phyloP scores from a whole-genome alignment of 2,329 filamentous ascomycete genomes.

The Chaetomium strumarium region DNA sequence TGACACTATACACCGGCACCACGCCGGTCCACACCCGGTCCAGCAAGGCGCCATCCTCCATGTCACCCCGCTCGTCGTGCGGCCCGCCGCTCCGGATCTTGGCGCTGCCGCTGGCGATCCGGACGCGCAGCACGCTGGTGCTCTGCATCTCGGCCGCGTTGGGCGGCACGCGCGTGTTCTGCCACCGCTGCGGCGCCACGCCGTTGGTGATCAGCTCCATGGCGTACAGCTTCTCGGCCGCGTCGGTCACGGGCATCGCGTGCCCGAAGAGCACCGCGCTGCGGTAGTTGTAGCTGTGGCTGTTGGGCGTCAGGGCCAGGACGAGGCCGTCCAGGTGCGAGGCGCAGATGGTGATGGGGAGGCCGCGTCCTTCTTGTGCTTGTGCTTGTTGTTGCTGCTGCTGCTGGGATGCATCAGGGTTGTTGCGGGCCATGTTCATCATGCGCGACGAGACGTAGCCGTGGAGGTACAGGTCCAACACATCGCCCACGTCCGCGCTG shows the following conservation, averaged over 20 bases:
- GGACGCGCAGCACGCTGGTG: constrained; percentile 66
- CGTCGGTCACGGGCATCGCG: constrained; percentile 60
- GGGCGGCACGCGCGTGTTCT: constrained; percentile 62
- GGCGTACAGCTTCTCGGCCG: constrained; percentile 68
- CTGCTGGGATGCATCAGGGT: background rate
- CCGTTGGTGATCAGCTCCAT: constrained; percentile 73
- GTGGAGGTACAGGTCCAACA: constrained; percentile 73
- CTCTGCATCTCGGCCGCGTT: constrained; percentile 67
- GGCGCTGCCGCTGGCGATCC: constrained; percentile 64
- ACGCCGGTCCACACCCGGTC: constrained; percentile 50
- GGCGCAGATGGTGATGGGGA: constrained; percentile 68
- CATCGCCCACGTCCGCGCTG: constrained; percentile 54
- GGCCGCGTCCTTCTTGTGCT: constrained; percentile 33
- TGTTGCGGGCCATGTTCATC: constrained; percentile 55
- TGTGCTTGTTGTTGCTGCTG: background rate
- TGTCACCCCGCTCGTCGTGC: constrained; percentile 46
- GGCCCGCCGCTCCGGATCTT: constrained; percentile 66
- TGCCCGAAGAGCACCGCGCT: constrained; percentile 73
- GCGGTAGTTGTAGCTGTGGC: constrained; percentile 79
- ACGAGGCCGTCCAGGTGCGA: constrained; percentile 75
- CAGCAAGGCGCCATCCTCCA: constrained; percentile 38
- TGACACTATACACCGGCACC: constrained; percentile 55
- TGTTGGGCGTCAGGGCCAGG: constrained; percentile 71
- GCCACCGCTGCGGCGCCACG: constrained; percentile 64
- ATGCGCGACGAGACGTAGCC: constrained; percentile 73